A percentile compares a stretch with the other conserved stretches of the same genome.
Evolutionary conservation across 2,329 filamentous ascomycete genomes (phyloP).

Genomic region (Huntiella decipiens): DNA sequence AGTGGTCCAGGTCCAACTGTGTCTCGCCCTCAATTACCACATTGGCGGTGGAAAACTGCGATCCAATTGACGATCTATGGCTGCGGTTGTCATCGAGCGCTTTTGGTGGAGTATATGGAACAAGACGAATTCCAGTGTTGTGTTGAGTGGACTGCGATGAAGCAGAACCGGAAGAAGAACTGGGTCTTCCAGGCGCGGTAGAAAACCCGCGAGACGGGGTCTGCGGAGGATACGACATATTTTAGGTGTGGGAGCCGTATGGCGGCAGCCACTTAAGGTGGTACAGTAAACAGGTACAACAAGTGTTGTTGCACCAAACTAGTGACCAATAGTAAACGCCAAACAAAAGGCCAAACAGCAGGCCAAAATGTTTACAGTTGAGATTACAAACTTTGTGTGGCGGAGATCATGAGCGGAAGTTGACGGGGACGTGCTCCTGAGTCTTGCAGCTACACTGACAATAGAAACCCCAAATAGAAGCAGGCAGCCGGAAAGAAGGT

Average conservation of each 20-base stretch:
- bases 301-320: background rate
- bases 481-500: too few relatives aligned
- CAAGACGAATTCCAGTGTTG: conserved; percentile 26
- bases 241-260: conserved; percentile 2
- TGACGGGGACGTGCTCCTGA: too few relatives aligned
- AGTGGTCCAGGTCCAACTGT: background rate
- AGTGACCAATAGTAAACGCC: background rate
- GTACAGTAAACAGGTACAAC: too few relatives aligned
- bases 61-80: conserved; percentile 12
- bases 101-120: conserved; percentile 29
- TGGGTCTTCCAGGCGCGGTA: conserved; percentile 6
- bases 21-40: conserved; percentile 7
- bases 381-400: too few relatives aligned
- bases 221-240: conserved; percentile 13
- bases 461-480: too few relatives aligned
- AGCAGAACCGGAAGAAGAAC: conserved; percentile 11
- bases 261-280: too few relatives aligned
- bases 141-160: conserved; percentile 17
- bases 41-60: conserved; percentile 8
- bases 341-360: conserved; percentile 1
- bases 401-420: too few relatives aligned
- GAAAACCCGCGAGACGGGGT: conserved; percentile 12
- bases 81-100: conserved; percentile 16
- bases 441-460: too few relatives aligned
- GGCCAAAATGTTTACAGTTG: background rate